Conservation (phyloP, 2,329 filamentous ascomycete species). For the Ceratocystis destructans region DNA sequence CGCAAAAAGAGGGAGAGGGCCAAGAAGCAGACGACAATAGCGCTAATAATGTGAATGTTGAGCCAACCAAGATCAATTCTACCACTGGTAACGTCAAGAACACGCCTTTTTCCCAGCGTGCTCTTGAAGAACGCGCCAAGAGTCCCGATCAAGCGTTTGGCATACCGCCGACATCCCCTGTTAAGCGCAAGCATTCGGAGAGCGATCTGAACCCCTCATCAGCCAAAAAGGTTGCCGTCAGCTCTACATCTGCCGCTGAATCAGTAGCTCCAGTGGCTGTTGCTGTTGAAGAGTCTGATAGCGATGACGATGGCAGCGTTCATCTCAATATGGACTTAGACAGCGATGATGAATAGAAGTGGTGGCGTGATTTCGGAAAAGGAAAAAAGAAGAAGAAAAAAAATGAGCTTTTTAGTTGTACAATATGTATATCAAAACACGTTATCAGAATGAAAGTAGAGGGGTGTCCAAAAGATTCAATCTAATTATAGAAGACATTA, state of each 20-base stretch:
- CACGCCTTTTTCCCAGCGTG: conserved; percentile 10
- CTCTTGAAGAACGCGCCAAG: conserved; percentile 12
- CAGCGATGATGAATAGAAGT: conserved; percentile 31
- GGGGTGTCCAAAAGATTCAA: background rate
- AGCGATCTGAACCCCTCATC: conserved; percentile 25
- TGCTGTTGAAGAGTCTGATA: conserved; percentile 26
- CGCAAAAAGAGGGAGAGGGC: conserved; percentile 26
- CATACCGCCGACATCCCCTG: conserved; percentile 22
- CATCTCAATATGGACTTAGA: conserved; percentile 48
- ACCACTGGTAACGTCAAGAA: conserved; percentile 3
- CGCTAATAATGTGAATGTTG: background rate
- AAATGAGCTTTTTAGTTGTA: background rate
- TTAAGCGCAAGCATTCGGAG: conserved; percentile 30
- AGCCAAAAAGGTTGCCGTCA: conserved; percentile 25
- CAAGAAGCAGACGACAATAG: background rate
- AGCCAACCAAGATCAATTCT: conserved; percentile 18
- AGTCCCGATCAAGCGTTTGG: conserved; percentile 13
- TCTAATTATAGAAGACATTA: background rate
- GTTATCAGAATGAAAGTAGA: background rate
- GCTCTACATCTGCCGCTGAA: background rate
- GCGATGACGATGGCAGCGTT: conserved; percentile 40
- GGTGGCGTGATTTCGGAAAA: background rate
- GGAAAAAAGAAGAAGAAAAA: background rate
- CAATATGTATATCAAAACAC: background rate
- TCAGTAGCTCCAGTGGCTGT: conserved; percentile 20